phyloP scores from a whole-genome alignment of 805 yeast genomes.

The Metschnikowia colocasiae region DNA sequence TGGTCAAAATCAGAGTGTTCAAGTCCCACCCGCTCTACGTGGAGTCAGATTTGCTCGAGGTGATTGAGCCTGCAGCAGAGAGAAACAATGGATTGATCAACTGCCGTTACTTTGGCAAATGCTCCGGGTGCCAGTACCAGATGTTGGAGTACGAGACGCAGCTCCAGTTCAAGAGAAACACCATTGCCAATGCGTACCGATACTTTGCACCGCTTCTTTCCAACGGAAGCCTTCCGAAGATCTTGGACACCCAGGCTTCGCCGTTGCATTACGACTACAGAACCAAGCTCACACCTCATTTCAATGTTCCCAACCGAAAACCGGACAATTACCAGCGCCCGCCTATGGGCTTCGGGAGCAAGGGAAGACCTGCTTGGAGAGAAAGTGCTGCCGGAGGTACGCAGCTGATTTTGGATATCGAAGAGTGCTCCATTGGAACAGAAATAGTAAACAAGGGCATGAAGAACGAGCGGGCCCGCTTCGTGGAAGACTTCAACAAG shows the following conservation, averaged over 20 bases:
- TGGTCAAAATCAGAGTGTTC: conserved; percentile 64
- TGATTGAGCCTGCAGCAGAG: conserved; percentile 31
- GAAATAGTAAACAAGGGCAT: conserved; percentile 70
- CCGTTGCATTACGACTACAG: conserved; percentile 77
- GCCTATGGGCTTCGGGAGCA: conserved; percentile 83
- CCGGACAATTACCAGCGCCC: conserved; percentile 47
- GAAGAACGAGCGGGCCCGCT: conserved; percentile 58
- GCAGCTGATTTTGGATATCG: conserved; percentile 75
- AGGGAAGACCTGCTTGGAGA: conserved; percentile 76
- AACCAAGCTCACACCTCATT: conserved; percentile 95
- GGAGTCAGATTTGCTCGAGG: conserved; percentile 67
- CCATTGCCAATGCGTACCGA: conserved; percentile 77
- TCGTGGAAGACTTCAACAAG: conserved; percentile 44
- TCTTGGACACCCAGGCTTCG: conserved; percentile 65
- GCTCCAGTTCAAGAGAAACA: conserved; percentile 64
- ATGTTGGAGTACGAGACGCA: conserved; percentile 70
- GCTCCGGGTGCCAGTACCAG: conserved; percentile 96
- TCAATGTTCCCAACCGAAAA: conserved; percentile 64
- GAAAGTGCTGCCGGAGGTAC: conserved; percentile 52
- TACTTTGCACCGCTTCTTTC: conserved; percentile 62
- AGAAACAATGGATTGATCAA: conserved; percentile 58
- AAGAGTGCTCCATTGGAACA: conserved; percentile 91
- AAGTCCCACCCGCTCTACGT: conserved; percentile 73
- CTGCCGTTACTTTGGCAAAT: conserved; percentile 84
- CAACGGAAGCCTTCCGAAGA: conserved; percentile 49